phyloP scores from a whole-genome alignment of 2,329 filamentous ascomycete species.

The Tricladium varicosporioides region DNA sequence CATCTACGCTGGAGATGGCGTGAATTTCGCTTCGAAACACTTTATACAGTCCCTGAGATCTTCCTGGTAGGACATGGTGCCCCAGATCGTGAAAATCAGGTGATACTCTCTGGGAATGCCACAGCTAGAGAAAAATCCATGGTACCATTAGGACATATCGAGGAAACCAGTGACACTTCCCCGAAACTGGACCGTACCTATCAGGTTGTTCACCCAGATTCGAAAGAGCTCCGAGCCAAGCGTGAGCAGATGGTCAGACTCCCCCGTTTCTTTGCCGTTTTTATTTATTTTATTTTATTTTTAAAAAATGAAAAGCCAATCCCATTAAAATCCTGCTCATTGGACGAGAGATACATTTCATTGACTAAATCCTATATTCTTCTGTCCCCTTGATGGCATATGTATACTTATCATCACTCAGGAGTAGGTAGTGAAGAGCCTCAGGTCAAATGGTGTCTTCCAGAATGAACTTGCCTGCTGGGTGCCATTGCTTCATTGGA shows the following conservation, averaged over 20 bases:
- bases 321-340: too few relatives aligned
- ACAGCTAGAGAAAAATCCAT: slow-evolving; percentile 14
- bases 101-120: slow-evolving; percentile 13
- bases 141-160: slow-evolving; percentile 1
- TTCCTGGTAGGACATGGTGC: slow-evolving; percentile 14
- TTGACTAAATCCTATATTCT: background rate
- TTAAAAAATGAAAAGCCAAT: background rate
- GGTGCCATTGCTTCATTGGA: slow-evolving; percentile 15
- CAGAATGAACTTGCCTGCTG: slow-evolving; percentile 16
- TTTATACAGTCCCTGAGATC: slow-evolving; percentile 31
- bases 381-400: background rate
- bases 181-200: too few relatives aligned
- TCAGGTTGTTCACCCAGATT: too few relatives aligned
- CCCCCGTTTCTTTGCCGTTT: background rate
- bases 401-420: too few relatives aligned
- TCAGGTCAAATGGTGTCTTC: background rate
- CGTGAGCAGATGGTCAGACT: too few relatives aligned
- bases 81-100: slow-evolving; percentile 10
- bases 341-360: background rate
- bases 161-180: too few relatives aligned
- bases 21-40: slow-evolving; percentile 34
- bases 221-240: too few relatives aligned
- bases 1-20: slow-evolving; percentile 27
- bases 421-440: slow-evolving; percentile 1
- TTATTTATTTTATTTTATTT: too few relatives aligned